Percentiles rank a stretch among this genome's conserved stretches.
Evolutionary conservation across 2,329 filamentous ascomycete genomes (phyloP).

Genomic region (Paradendryphiella salina): DNA sequence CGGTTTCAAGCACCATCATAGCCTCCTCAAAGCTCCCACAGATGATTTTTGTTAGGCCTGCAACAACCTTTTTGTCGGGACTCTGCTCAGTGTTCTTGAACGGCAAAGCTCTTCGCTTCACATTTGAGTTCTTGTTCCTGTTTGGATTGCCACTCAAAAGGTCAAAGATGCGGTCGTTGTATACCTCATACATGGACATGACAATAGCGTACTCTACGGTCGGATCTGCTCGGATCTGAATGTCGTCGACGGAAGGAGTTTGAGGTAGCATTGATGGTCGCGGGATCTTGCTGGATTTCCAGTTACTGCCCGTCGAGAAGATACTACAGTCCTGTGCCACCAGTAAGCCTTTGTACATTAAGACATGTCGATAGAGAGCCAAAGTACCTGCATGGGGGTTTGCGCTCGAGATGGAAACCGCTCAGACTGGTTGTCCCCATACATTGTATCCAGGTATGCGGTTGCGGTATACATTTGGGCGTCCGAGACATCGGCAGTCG

Average conservation of each 20-base stretch:
- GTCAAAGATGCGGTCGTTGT: slow-evolving; percentile 97
- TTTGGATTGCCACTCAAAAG: slow-evolving; percentile 69
- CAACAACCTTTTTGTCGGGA: slow-evolving; percentile 90
- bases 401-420: slow-evolving; percentile 49
- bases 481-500: slow-evolving; percentile 78
- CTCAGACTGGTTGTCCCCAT: slow-evolving; percentile 67
- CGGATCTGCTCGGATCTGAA: slow-evolving; percentile 68
- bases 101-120: slow-evolving; percentile 74
- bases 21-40: slow-evolving; percentile 83
- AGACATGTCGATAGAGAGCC: slow-evolving; percentile 25
- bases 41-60: slow-evolving; percentile 85
- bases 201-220: slow-evolving; percentile 82
- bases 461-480: slow-evolving; percentile 73
- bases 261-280: slow-evolving; percentile 73
- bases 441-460: slow-evolving; percentile 77
- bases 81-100: slow-evolving; percentile 92
- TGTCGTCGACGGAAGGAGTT: slow-evolving; percentile 71
- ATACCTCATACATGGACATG: slow-evolving; percentile 98
- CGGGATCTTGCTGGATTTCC: slow-evolving; percentile 61
- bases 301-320: slow-evolving; percentile 60
- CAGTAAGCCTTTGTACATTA: slow-evolving; percentile 34
- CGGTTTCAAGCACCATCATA: slow-evolving; percentile 85
- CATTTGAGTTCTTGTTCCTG: slow-evolving; percentile 56
- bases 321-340: slow-evolving; percentile 58
- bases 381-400: slow-evolving; percentile 53